Evolutionary conservation across 805 yeast genomes (phyloP).

Genomic region (Metschnikowia chrysomelidarum): DNA sequence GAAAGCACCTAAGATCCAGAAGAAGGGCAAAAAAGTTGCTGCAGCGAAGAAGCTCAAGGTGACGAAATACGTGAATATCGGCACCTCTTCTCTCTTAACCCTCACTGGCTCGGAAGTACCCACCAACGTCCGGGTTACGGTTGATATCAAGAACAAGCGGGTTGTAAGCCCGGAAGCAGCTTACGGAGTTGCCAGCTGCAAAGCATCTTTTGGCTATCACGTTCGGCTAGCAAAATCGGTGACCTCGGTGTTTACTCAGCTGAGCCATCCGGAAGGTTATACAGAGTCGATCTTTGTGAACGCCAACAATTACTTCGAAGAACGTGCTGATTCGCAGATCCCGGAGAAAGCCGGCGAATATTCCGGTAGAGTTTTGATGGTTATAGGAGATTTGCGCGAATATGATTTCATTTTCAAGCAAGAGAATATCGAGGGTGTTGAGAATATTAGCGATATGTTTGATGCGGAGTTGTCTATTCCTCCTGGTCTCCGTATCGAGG

Average conservation of each 20-base stretch:
- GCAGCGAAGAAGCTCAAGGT: slow-evolving; percentile 42
- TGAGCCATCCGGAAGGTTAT: slow-evolving; percentile 64
- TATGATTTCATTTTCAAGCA: slow-evolving; percentile 49
- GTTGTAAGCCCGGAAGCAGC: slow-evolving; percentile 74
- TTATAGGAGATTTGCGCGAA: slow-evolving; percentile 65
- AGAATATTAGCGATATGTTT: slow-evolving; percentile 59
- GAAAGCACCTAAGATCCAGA: slow-evolving; percentile 34
- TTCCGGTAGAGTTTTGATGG: slow-evolving; percentile 43
- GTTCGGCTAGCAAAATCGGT: slow-evolving; percentile 66
- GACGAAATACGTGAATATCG: slow-evolving; percentile 78
- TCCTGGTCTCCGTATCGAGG: slow-evolving; percentile 62
- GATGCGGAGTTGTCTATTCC: slow-evolving; percentile 61
- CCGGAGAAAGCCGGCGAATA: slow-evolving; percentile 14
- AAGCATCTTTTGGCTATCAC: slow-evolving; percentile 65
- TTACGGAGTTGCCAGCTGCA: slow-evolving; percentile 60
- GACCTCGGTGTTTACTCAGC: slow-evolving; percentile 67
- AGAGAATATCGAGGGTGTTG: slow-evolving; percentile 55
- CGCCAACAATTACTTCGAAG: slow-evolving; percentile 60
- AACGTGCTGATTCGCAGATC: slow-evolving; percentile 25
- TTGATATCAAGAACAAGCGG: slow-evolving; percentile 57
- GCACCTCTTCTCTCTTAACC: slow-evolving; percentile 57
- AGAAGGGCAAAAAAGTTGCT: slow-evolving; percentile 44
- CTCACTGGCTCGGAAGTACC: slow-evolving; percentile 61
- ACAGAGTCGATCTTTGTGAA: slow-evolving; percentile 62
- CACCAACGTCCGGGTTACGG: slow-evolving; percentile 75